Conservation (phyloP, 805 yeast genomes). For the Helenozyma baotianmanensis region DNA sequence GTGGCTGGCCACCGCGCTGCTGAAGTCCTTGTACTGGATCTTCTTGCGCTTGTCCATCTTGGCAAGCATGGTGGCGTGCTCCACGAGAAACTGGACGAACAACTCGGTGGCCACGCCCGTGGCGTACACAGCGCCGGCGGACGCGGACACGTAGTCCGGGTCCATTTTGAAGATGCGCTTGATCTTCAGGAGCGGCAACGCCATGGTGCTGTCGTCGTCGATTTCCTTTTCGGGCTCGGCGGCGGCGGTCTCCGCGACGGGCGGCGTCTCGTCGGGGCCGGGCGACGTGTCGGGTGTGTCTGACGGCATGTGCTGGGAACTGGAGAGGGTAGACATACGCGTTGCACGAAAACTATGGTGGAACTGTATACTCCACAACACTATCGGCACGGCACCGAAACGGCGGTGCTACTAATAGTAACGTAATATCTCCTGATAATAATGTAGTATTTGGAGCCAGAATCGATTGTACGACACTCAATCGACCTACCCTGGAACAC, state of each 20-base stretch:
- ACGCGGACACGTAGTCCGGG: slow-evolving; percentile 64
- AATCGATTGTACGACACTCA: too few species aligned
- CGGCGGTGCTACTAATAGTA: too few species aligned
- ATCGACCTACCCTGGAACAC: too few species aligned
- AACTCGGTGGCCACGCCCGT: slow-evolving; percentile 76
- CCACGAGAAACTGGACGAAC: slow-evolving; percentile 64
- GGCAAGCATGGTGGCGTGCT: slow-evolving; percentile 64
- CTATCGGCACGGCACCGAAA: too few species aligned
- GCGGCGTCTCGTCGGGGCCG: not conserved
- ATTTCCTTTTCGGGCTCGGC: too few species aligned
- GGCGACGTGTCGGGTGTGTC: slow-evolving; percentile 4
- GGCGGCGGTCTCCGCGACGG: not conserved
- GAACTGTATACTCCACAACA: too few species aligned
- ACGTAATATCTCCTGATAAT: too few species aligned
- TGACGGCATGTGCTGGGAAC: slow-evolving; percentile 2
- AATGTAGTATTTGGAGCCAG: too few species aligned
- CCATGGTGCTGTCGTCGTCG: slow-evolving; percentile 10
- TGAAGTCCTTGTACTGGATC: slow-evolving; percentile 65
- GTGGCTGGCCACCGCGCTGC: slow-evolving; percentile 54
- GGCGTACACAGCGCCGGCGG: slow-evolving; percentile 68
- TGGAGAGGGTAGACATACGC: not conserved
- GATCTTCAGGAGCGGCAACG: slow-evolving; percentile 63
- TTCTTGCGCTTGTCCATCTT: slow-evolving; percentile 64
- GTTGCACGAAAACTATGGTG: too few species aligned
- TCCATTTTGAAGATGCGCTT: slow-evolving; percentile 71